A percentile compares a stretch with the other conserved stretches of the same genome.
Conservation (phyloP, 1,284 basidiomycete species). For the Puccinia polysora region DNA sequence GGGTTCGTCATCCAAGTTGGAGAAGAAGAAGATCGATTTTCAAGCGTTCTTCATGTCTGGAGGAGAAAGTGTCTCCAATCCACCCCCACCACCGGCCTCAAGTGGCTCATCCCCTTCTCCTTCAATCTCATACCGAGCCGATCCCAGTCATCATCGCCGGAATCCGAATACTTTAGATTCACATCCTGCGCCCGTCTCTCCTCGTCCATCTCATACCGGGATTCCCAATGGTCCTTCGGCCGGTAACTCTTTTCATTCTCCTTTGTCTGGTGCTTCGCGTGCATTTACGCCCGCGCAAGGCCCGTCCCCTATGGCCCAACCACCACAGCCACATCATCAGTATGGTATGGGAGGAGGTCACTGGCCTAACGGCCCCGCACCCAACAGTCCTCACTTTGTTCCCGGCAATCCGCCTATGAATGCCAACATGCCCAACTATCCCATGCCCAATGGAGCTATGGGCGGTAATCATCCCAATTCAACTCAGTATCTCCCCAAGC, state of each 20-base stretch:
- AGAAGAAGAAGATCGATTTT: slow-evolving; percentile 44
- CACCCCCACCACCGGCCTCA: slow-evolving; percentile 35
- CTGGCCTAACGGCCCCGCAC: slow-evolving; percentile 33
- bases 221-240: slow-evolving; percentile 13
- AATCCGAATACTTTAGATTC: slow-evolving; percentile 24
- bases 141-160: slow-evolving; percentile 28
- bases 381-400: slow-evolving; percentile 34
- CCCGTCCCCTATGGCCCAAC: slow-evolving; percentile 23
- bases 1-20: slow-evolving; percentile 32
- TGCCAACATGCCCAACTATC: slow-evolving; percentile 41
- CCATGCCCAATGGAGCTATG: slow-evolving; percentile 20
- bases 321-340: slow-evolving; percentile 24
- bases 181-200: slow-evolving; percentile 26
- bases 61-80: slow-evolving; percentile 30
- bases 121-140: slow-evolving; percentile 35
- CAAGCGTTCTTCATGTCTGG: slow-evolving; percentile 36
- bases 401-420: slow-evolving; percentile 24
- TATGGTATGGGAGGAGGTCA: slow-evolving; percentile 18
- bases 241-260: slow-evolving; percentile 30
- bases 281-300: slow-evolving; percentile 41
- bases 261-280: slow-evolving; percentile 40
- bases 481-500: slow-evolving; percentile 33
- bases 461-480: slow-evolving; percentile 13
- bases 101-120: slow-evolving; percentile 39
- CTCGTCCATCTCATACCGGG: slow-evolving; percentile 25